Evolutionary conservation across 139 green algal genomes (phyloP), one percentile per base, ranked within the genome.

Genomic region (Dunaliella sp.): DNA sequence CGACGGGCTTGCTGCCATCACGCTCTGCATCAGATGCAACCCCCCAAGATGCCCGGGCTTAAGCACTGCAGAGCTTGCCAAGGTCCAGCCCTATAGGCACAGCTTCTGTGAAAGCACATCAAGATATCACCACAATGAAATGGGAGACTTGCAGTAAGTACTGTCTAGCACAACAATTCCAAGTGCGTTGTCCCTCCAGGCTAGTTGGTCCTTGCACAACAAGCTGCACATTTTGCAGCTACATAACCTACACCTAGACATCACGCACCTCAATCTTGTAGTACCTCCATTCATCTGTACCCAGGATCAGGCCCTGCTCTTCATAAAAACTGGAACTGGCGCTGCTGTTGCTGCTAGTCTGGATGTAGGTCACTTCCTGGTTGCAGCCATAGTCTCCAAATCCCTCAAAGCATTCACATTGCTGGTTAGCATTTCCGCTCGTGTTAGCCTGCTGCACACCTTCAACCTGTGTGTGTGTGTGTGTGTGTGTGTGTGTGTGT

Each of bases 331-430:
- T 31, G 31, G n/a, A 21, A 12, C 30, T n/a, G 7, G 2, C n/a
- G 73, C 7, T 7, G n/a, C 30, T 78, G 48, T 1, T 33, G 3
- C 31, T 12, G 33, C 12, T 12, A 2, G 28, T 65, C 22, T 65
- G 3, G 33, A 72, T 72, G 78, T 22, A 1, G 22, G 34, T 38
- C 38, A 75, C 80, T 1, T 30, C 25, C 38, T 75, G 36, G 2
- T 83, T 12, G 36, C 78, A 83, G 35, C 78, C 78, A 32, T 83
- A 83, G 78, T 83, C 38, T 26, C 78, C 78, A 33, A 2, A 72
- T 7, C 78, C 78, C 16, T 83, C 78, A 1, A 36, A 3, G 26
- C 78, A 83, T 35, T 28, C 16, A 36, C 78, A 83, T 3, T 36
- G 28, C 73, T 32, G 73, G 73, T 33, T 78, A 33, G 22, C 7